Evolutionary conservation across 768 basidiomycete species (phyloP).

Genomic region (Russula abietina): DNA sequence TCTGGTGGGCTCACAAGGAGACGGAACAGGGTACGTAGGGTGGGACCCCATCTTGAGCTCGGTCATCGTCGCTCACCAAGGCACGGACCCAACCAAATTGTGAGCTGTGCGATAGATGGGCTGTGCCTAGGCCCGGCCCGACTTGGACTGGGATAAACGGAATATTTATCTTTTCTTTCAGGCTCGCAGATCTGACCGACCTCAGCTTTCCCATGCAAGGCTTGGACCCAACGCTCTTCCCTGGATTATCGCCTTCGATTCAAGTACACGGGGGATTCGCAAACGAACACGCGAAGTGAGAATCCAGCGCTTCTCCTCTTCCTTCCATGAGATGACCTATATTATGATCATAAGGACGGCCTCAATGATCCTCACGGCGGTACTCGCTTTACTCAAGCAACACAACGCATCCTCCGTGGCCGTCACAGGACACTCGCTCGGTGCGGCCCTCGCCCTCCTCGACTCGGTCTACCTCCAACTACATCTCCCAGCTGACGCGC

Average conservation of each 20-base stretch:
- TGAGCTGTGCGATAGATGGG: slow-evolving; percentile 29
- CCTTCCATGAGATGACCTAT: neutral
- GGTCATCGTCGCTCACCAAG: slow-evolving; percentile 56
- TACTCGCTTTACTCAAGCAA: slow-evolving; percentile 37
- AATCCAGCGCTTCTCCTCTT: neutral
- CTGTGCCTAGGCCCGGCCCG: too few species aligned
- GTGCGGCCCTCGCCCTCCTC: slow-evolving; percentile 32
- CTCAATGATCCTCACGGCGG: slow-evolving; percentile 38
- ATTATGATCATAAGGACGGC: slow-evolving; percentile 34
- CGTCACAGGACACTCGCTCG: slow-evolving; percentile 29
- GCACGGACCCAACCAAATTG: slow-evolving; percentile 53
- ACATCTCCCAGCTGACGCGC: slow-evolving; percentile 30
- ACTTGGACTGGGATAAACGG: neutral
- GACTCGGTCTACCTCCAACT: slow-evolving; percentile 31
- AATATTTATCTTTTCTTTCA: neutral
- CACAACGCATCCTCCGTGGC: slow-evolving; percentile 39
- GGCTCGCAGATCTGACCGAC: slow-evolving; percentile 39
- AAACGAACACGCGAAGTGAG: slow-evolving; percentile 38
- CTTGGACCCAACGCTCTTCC: slow-evolving; percentile 47
- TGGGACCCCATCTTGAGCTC: slow-evolving; percentile 46
- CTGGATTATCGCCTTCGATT: slow-evolving; percentile 43
- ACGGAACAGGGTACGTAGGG: slow-evolving; percentile 45
- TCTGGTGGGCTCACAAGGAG: slow-evolving; percentile 34
- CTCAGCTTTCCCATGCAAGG: slow-evolving; percentile 35
- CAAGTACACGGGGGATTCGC: slow-evolving; percentile 53